Base-by-base conservation (phyloP, 2,329 filamentous ascomycete genomes). In the Penicillium fuscoglaucum region DNA sequence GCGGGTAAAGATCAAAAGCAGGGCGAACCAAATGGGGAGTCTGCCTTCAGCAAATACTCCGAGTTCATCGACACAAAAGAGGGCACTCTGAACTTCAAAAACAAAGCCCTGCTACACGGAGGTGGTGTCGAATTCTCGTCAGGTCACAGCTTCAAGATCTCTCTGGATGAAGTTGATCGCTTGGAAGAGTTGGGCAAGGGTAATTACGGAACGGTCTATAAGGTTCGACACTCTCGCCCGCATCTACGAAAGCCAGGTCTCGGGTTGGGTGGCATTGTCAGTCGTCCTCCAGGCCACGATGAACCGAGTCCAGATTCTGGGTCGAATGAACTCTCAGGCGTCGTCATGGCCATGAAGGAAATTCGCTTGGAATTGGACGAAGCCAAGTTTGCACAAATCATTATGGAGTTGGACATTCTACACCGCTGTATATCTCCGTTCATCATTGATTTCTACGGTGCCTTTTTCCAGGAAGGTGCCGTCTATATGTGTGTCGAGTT, bases 401-500 rank as follows among this genome's bases (percentile, higher is more conserved):
- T 98, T 68, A 99, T 98, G 85, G 95, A 99, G 76, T 82, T 99
- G 48, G 91, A 99, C 69, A 93, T 99, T 62, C 81, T 99, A 2
- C 95, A 99, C 77, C 90, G 95, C 67, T 99, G 95, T 71, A 83
- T 95, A 3, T 97, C 92, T 2, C 93, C 95, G 0, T 96, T 93
- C 76, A 98, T 99, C 66, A 95, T 99, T 74, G 93, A 99, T 72
- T 99, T 99, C 70, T 99, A 98, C 74, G 95, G 95, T 0, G 95
- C 95, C 6, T 99, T 99, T 74, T 99, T 97, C 82, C 95, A 99
- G 72, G 95, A 99, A 79, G 93, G 95, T 29, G 95, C 95, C 0
- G 95, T 99, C 1, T 99, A 99, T 76, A 98, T 99, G 75, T 99
- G 95, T 78, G 96, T 99, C 74, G 95, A 99, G 77, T 96, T 92